Evolutionary conservation across 164 flowering plant genomes (phyloP), one percentile per base, ranked within the genome.

Genomic region (Nelumbo lutea): DNA sequence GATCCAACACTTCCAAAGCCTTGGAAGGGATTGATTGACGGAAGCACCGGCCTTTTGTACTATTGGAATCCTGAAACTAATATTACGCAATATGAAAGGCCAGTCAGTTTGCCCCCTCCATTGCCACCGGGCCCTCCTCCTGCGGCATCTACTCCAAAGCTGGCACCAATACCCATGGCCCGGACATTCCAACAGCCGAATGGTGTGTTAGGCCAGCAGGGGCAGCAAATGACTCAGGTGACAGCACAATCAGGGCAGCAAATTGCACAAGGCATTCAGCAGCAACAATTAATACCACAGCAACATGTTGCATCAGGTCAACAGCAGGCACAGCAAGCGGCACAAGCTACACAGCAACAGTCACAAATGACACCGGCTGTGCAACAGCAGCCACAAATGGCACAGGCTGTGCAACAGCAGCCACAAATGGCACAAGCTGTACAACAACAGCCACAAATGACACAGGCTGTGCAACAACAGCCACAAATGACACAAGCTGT

Each of bases 21-120:
- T n/a, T 91, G 97, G 97, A 90, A 79, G 76, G 94, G 97, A 13
- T 77, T 91, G 70, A 84, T 91, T 72, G 96, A 91, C 78, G 97
- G 95, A 47, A 84, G 82, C 79, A 83, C 88, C 1, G 90, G 90
- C n/a, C 39, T 80, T 45, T 60, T 83, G 27, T 87, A 87, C 73
- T 87, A 83, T 67, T 87, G 91, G 91, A 85, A 87, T 75, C 87
- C 88, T 42, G 91, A 87, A 71, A 85, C 91, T 3, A 85, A 85
- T 58, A 71, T 78, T 27, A 87, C 91, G 15, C 91, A 88, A 77
- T 88, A 88, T 78, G 92, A 88, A 70, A 88, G 83, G 69, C 92
- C 92, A 5, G 72, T 76, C 7, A 47, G 79, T 60, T 46, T 73
- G 57, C 71, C 83, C 39, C 83, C 85, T 5, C 66, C 66, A 64